Evolutionary conservation across 2,329 filamentous ascomycete species (phyloP), one percentile per base, ranked within the genome.

Genomic region (Colletotrichum viniferum): DNA sequence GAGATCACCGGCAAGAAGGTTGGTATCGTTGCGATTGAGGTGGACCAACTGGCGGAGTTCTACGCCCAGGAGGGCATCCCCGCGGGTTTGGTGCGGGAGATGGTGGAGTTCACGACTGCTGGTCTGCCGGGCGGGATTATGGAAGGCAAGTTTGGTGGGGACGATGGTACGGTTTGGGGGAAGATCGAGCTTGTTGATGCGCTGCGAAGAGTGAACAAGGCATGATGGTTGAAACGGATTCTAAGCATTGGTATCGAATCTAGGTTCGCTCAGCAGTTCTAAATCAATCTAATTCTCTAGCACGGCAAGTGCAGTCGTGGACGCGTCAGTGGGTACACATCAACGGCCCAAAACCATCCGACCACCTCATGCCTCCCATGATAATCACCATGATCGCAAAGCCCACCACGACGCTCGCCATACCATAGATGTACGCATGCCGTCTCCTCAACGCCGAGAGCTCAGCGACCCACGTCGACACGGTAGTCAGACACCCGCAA

Each of bases 331-430:
- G 73, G 3, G 24, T 69, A n/a, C 89, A 90, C 10, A 81, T 64
- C 71, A 89, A 70, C 3, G 78, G 77, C 18, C 81, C 82, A 79
- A 92, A 93, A 1, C 90, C 92, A 7, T 86, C 83, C 32, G 88
- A 93, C 95, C 95, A 97, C 75, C 90, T 85, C 80, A 96, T 84
- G 74, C 93, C 92, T 0, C 95, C 95, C 92, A 96, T 95, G 21
- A 96, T 89, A 1, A 91, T 86, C 28, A 96, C 88, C 87, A 94
- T 83, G 13, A 93, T 78, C 13, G 86, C 87, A 73, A 95, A 80
- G 4, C 89, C 91, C 1, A 86, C 86, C 0, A 87, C 81, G 4
- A 96, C 89, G 79, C 94, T 96, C 24, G 83, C 82, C 0, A 81
- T 77, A 0, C 92, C 94, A 80, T 97, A 97, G 0, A 91, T 76